Conservation (phyloP, 495 filamentous ascomycete genomes). For the Daldinia loculata region DNA sequence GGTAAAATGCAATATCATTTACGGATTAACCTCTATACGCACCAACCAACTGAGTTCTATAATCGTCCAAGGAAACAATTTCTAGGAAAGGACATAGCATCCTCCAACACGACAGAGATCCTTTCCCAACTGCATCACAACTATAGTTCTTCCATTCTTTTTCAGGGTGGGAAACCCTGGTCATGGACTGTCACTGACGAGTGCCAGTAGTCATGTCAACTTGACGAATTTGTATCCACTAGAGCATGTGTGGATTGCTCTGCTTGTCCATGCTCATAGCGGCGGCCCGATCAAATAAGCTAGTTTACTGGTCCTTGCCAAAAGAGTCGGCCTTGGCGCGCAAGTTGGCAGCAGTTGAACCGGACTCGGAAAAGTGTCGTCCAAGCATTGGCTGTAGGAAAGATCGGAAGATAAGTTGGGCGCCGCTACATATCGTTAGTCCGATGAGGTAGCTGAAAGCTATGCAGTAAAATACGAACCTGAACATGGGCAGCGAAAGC, state of each 20-base stretch:
- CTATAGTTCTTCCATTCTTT: conserved; percentile 18
- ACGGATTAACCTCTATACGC: conserved; percentile 28
- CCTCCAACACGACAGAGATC: conserved; percentile 14
- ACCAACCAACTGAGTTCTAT: conserved; percentile 32
- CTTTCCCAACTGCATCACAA: conserved; percentile 21
- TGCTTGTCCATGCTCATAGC: conserved; percentile 30
- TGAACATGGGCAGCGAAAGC: conserved; percentile 93
- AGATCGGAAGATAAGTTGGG: conserved; percentile 94
- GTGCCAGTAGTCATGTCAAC: conserved; percentile 17
- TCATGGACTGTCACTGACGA: conserved; percentile 3
- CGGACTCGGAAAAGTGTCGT: conserved; percentile 80
- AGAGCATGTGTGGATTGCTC: conserved; percentile 27
- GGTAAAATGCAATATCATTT: conserved; percentile 12
- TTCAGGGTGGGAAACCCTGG: not conserved
- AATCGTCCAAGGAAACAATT: conserved; percentile 34
- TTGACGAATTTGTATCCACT: conserved; percentile 20
- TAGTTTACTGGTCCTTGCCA: conserved; percentile 63
- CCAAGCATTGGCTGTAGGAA: conserved; percentile 90
- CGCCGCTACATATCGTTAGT: conserved; percentile 71
- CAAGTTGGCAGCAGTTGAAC: conserved; percentile 86
- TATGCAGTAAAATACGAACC: conserved; percentile 64
- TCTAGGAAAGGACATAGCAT: conserved; percentile 14
- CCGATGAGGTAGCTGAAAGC: not conserved
- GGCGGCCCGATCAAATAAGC: conserved; percentile 3
- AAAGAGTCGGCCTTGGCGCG: conserved; percentile 88